Evolutionary conservation across 148 eudicot species (phyloP).

Genomic region (Fallopia convolvulus): DNA sequence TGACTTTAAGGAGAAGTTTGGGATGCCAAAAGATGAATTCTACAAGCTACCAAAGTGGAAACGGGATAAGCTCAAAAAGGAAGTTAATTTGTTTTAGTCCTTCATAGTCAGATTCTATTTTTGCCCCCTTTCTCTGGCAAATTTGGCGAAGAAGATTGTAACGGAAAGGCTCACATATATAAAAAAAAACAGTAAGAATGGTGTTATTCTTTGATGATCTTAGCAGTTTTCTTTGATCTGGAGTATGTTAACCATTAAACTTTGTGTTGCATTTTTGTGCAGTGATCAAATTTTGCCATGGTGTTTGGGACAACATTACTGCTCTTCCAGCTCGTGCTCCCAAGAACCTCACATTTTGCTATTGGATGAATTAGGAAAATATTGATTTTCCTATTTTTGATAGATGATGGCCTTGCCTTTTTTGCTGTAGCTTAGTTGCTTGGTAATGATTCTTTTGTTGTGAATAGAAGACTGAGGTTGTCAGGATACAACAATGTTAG

Average conservation of each 20-base stretch:
- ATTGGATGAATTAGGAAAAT: slow-evolving; percentile 9
- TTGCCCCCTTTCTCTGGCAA: background rate
- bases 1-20: slow-evolving; percentile 86
- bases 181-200: background rate
- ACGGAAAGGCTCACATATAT: background rate
- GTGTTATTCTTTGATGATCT: background rate
- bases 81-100: slow-evolving; percentile 65
- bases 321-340: slow-evolving; percentile 22
- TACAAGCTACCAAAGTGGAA: slow-evolving; percentile 94
- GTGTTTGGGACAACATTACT: slow-evolving; percentile 52
- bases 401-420: slow-evolving; percentile 8
- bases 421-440: slow-evolving; percentile 19
- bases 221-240: background rate
- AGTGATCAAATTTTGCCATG: slow-evolving; percentile 18
- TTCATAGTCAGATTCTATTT: background rate
- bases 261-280: slow-evolving; percentile 19
- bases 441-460: slow-evolving; percentile 27
- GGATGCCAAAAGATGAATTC: slow-evolving; percentile 69
- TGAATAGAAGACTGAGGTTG: slow-evolving; percentile 16
- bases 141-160: background rate
- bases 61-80: slow-evolving; percentile 89
- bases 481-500: slow-evolving; percentile 51
- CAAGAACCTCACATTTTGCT: slow-evolving; percentile 26
- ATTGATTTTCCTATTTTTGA: slow-evolving; percentile 21
- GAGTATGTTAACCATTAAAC: background rate